Percentiles rank a stretch among this genome's conserved stretches.
phyloP scores from a whole-genome alignment of 495 filamentous ascomycete species.

The Hypoxylon perforatum region DNA sequence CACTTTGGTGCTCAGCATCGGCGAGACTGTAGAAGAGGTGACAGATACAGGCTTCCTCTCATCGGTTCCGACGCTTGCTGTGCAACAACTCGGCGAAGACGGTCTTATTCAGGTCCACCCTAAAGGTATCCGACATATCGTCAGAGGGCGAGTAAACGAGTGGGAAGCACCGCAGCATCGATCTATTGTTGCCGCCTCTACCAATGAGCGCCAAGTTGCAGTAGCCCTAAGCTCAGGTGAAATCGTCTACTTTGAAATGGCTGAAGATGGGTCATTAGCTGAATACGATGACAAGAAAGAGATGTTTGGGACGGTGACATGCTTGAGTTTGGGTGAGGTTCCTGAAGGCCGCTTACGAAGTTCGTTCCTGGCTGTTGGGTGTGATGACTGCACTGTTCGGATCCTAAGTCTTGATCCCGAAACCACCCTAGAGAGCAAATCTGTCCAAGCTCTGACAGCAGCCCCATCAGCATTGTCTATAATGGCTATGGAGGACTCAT shows the following conservation, averaged over 20 bases:
- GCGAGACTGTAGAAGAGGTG: conserved; percentile 95
- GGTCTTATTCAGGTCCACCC: conserved; percentile 95
- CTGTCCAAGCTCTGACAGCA: conserved; percentile 90
- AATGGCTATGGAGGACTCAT: conserved; percentile 91
- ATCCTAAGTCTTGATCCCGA: conserved; percentile 92
- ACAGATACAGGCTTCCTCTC: conserved; percentile 91
- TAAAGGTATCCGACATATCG: conserved; percentile 91
- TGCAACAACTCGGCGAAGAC: conserved; percentile 94
- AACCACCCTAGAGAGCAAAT: conserved; percentile 88
- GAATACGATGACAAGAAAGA: conserved; percentile 96
- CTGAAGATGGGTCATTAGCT: conserved; percentile 85
- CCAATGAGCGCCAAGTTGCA: conserved; percentile 92
- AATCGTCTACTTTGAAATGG: conserved; percentile 98
- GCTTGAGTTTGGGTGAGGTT: conserved; percentile 91
- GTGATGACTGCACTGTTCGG: conserved; percentile 94
- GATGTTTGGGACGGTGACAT: conserved; percentile 96
- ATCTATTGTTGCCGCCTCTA: conserved; percentile 93
- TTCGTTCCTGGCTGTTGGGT: conserved; percentile 93
- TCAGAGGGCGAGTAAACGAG: conserved; percentile 85
- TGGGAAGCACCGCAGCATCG: conserved; percentile 94
- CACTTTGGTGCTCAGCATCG: conserved; percentile 89
- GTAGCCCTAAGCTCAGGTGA: conserved; percentile 94
- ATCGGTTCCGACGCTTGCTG: conserved; percentile 85
- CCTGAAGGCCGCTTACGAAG: conserved; percentile 87
- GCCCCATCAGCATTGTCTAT: conserved; percentile 91